These are phyloP conservation scores for Fusarium graminum DNA, from an alignment of 2,329 filamentous ascomycete species.

Conservation along the genomic window DNA sequence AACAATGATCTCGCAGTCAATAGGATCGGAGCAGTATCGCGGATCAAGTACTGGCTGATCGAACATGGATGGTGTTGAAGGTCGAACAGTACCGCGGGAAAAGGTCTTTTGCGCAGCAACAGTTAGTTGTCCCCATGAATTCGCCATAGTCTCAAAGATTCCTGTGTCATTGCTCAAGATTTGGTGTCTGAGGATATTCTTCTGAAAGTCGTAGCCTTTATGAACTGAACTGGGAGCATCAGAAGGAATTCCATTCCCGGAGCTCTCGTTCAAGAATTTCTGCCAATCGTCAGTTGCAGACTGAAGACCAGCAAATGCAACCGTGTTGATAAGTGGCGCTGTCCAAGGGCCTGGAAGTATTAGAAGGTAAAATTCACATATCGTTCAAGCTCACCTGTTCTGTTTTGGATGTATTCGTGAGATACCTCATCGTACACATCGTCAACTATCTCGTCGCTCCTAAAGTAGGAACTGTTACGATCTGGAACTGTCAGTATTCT, in stretches of 20 bases:
- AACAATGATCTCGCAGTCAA: conserved; percentile 31
- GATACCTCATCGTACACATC: conserved; percentile 21
- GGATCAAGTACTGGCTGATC: conserved; percentile 18
- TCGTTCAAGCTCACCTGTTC: conserved; percentile 11
- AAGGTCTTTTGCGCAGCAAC: conserved; percentile 34
- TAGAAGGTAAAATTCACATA: not conserved
- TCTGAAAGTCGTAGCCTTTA: conserved; percentile 23
- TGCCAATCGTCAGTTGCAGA: conserved; percentile 13
- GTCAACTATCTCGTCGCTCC: conserved; percentile 13
- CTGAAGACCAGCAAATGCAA: conserved; percentile 18
- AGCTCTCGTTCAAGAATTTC: conserved; percentile 15
- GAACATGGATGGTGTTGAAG: conserved; percentile 12
- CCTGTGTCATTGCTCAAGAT: conserved; percentile 19
- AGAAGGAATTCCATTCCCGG: conserved; percentile 1
- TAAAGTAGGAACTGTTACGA: conserved; percentile 23
- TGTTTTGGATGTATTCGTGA: conserved; percentile 12
- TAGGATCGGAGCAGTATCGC: conserved; percentile 29
- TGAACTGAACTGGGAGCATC: conserved; percentile 11
- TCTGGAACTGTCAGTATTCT: conserved; percentile 4
- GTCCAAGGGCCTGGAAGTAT: conserved; percentile 24
- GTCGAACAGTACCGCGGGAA: conserved; percentile 17
- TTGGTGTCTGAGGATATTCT: conserved; percentile 11
- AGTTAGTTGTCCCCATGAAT: conserved; percentile 23
- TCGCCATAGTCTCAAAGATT: conserved; percentile 29
- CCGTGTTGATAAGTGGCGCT: conserved; percentile 29